These are phyloP conservation scores for Plasmodium falciparum DNA, from an alignment of 169 alveolate genomes.

Conservation along the genomic window DNA sequence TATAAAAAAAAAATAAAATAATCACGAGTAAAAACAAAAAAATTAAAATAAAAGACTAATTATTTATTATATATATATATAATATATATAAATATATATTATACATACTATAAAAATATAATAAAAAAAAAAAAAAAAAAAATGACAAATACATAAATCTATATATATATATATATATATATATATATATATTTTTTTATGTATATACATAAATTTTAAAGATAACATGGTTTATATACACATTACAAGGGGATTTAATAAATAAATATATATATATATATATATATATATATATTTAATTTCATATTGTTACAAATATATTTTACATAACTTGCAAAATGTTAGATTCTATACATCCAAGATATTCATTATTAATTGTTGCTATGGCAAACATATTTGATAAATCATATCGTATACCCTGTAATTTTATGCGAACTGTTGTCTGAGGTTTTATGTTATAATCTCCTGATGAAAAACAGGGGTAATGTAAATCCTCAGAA, in stretches of 20 bases:
- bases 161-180: too few relatives aligned
- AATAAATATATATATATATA: background rate
- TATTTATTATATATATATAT: too few relatives aligned
- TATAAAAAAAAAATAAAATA: too few relatives aligned
- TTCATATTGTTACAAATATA: background rate
- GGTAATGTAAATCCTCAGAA: slow-evolving; percentile 88
- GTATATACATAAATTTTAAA: background rate
- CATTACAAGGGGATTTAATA: background rate
- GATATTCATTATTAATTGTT: slow-evolving; percentile 90
- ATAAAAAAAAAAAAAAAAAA: too few relatives aligned
- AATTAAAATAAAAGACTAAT: too few relatives aligned
- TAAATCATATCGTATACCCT: slow-evolving; percentile 91
- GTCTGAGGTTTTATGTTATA: slow-evolving; percentile 88
- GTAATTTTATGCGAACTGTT: slow-evolving; percentile 90
- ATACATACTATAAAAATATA: too few relatives aligned
- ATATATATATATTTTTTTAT: background rate
- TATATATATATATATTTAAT: background rate
- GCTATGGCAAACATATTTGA: slow-evolving; percentile 93
- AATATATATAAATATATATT: too few relatives aligned
- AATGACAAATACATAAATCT: too few relatives aligned
- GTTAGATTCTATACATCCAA: slow-evolving; percentile 83
- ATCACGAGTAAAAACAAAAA: too few relatives aligned
- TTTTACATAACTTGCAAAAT: slow-evolving; percentile 52
- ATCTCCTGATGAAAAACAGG: slow-evolving; percentile 90
- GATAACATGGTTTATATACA: too few relatives aligned